A percentile compares a stretch with the other conserved stretches of the same genome.
These are phyloP conservation scores for Ligustrum vulgare DNA, from an alignment of 257 asterid genomes.

Conservation along the genomic window DNA sequence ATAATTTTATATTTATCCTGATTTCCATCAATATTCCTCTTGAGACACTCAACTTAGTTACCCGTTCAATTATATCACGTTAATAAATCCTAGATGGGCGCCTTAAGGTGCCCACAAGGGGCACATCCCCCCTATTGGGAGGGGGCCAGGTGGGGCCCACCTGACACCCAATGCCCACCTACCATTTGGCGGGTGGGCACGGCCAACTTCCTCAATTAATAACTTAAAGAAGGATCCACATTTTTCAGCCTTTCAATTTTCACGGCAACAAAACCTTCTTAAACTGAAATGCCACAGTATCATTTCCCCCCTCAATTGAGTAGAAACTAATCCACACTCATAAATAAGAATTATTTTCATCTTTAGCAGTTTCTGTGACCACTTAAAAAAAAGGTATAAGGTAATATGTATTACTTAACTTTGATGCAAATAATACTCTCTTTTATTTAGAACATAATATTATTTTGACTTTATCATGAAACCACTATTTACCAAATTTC, in stretches of 20 bases:
- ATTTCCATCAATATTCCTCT: background rate
- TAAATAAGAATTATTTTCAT: background rate
- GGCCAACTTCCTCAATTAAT: background rate
- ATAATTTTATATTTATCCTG: too few relatives aligned
- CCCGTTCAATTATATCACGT: background rate
- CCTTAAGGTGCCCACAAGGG: too few relatives aligned
- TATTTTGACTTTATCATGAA: background rate
- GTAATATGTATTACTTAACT: background rate
- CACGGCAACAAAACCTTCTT: background rate
- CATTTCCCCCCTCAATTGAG: background rate
- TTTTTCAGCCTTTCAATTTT: background rate
- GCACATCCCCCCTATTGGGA: too few relatives aligned
- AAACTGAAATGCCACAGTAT: background rate
- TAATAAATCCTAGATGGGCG: background rate
- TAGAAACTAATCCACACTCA: background rate
- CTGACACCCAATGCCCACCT: too few relatives aligned
- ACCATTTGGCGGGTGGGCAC: too few relatives aligned
- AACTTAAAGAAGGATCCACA: background rate
- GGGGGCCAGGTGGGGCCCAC: too few relatives aligned
- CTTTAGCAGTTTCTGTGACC: background rate
- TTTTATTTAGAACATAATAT: background rate
- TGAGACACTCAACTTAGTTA: background rate
- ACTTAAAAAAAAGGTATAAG: background rate
- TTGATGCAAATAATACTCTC: background rate
- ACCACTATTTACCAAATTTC: background rate